These are phyloP conservation scores for Rhizophora mangle DNA, from an alignment of 345 rosid species.

Conservation along the genomic window DNA sequence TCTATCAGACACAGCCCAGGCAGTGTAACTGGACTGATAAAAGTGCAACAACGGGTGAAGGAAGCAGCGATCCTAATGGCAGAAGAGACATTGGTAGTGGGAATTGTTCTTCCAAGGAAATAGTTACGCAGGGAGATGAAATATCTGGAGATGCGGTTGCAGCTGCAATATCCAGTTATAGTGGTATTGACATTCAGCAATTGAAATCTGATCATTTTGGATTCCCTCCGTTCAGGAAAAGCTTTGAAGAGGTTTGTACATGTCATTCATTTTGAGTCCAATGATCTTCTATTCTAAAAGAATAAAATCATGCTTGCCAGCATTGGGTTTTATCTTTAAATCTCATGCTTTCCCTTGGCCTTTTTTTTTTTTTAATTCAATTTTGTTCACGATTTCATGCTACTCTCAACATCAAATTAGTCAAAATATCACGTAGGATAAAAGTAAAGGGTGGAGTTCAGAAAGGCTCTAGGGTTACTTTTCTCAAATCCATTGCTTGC, in stretches of 20 bases:
- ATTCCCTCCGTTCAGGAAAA: conserved; percentile 66
- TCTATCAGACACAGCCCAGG: conserved; percentile 97
- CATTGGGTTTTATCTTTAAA: neutral
- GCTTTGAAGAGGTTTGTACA: conserved; percentile 73
- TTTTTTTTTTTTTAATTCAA: neutral
- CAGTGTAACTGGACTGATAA: conserved; percentile 86
- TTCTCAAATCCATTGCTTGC: conserved; percentile 2
- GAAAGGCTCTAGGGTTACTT: conserved; percentile 1
- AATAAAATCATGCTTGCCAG: neutral
- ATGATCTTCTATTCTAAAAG: neutral
- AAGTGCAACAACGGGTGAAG: conserved; percentile 44
- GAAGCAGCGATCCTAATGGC: conserved; percentile 43
- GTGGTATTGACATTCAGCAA: conserved; percentile 58
- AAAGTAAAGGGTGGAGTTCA: neutral
- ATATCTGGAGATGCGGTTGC: conserved; percentile 39
- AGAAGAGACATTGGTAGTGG: conserved; percentile 66
- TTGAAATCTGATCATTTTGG: conserved; percentile 59
- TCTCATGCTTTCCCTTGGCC: neutral
- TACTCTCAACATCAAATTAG: neutral
- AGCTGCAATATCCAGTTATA: conserved; percentile 52
- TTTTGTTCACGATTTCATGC: neutral
- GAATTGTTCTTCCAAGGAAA: conserved; percentile 70
- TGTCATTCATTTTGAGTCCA: neutral
- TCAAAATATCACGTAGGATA: neutral
- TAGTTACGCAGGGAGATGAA: conserved; percentile 47